Percentiles rank a stretch among this genome's conserved stretches.
These are phyloP conservation scores for Neotropicomus parvogracilis DNA, from an alignment of 1,284 basidiomycete species.

Conservation along the genomic window DNA sequence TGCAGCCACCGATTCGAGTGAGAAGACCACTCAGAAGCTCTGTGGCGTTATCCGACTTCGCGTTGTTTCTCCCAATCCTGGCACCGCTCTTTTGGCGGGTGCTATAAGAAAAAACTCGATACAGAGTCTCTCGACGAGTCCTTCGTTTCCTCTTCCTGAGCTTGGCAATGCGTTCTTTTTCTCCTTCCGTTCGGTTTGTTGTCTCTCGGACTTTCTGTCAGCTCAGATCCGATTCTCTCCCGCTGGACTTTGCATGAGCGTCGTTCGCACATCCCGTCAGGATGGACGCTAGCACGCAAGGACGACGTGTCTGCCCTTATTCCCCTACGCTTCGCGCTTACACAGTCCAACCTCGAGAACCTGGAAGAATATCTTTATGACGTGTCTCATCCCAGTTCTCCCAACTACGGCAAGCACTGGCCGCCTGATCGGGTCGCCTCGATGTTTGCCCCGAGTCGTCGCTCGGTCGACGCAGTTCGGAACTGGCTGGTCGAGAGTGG, in stretches of 20 bases:
- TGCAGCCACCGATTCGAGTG: too few species aligned
- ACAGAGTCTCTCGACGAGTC: background rate
- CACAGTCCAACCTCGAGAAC: slow-evolving; percentile 40
- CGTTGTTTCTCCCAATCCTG: too few species aligned
- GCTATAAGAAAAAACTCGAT: background rate
- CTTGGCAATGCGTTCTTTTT: slow-evolving; percentile 22
- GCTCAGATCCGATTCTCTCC: slow-evolving; percentile 16
- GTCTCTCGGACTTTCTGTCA: slow-evolving; percentile 18
- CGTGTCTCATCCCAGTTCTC: slow-evolving; percentile 44
- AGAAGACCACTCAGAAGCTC: too few species aligned
- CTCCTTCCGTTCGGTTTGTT: slow-evolving; percentile 24
- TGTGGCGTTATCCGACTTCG: too few species aligned
- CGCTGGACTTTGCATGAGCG: slow-evolving; percentile 31
- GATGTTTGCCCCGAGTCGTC: slow-evolving; percentile 40
- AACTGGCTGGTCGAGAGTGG: slow-evolving; percentile 40
- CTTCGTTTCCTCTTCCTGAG: background rate
- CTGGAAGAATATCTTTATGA: slow-evolving; percentile 40
- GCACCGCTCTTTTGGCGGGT: too few species aligned
- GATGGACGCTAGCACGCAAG: slow-evolving; percentile 34
- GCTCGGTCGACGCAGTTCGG: slow-evolving; percentile 38
- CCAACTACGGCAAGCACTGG: slow-evolving; percentile 50
- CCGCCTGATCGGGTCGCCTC: slow-evolving; percentile 35
- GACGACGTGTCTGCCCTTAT: slow-evolving; percentile 30
- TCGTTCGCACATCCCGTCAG: slow-evolving; percentile 33
- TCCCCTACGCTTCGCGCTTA: slow-evolving; percentile 44